Evolutionary conservation across 2,329 filamentous ascomycete species (phyloP).

Genomic region (Cyphellophora europaea): DNA sequence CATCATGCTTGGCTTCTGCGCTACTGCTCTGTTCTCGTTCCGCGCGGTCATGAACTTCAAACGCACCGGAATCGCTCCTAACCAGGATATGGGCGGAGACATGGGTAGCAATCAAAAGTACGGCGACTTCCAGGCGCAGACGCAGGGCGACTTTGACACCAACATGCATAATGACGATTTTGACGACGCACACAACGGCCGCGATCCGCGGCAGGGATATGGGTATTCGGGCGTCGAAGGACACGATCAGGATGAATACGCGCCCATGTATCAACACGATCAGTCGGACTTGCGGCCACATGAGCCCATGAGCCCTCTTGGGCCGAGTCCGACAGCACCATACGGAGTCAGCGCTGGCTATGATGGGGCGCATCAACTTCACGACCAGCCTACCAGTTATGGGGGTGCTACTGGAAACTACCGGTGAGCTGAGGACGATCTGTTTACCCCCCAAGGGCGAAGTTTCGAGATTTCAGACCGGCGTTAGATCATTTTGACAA

Average conservation of each 20-base stretch:
- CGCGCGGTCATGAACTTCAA: constrained; percentile 48
- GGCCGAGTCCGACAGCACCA: constrained; percentile 2
- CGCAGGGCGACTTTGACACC: constrained; percentile 37
- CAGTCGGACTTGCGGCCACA: constrained; percentile 9
- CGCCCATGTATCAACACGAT: constrained; percentile 39
- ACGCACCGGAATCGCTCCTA: constrained; percentile 46
- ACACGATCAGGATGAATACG: constrained; percentile 42
- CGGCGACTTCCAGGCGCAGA: constrained; percentile 39
- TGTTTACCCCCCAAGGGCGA: too few relatives aligned
- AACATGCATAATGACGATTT: constrained; percentile 34
- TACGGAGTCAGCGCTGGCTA: not conserved
- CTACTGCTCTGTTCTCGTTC: constrained; percentile 44
- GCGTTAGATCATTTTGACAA: too few relatives aligned
- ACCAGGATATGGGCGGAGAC: constrained; percentile 29
- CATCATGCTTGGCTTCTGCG: constrained; percentile 48
- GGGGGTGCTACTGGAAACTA: constrained; percentile 19
- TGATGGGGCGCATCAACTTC: constrained; percentile 6
- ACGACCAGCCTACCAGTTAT: constrained; percentile 18
- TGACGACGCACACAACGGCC: constrained; percentile 26
- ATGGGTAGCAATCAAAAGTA: constrained; percentile 24
- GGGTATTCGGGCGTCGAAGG: constrained; percentile 30
- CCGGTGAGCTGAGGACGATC: constrained; percentile 1
- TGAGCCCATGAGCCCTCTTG: constrained; percentile 2
- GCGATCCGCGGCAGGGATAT: constrained; percentile 26
- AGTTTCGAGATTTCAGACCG: too few relatives aligned